Evolutionary conservation across 441 rosid genomes (phyloP).

Genomic region (Aquilaria agallochum): DNA sequence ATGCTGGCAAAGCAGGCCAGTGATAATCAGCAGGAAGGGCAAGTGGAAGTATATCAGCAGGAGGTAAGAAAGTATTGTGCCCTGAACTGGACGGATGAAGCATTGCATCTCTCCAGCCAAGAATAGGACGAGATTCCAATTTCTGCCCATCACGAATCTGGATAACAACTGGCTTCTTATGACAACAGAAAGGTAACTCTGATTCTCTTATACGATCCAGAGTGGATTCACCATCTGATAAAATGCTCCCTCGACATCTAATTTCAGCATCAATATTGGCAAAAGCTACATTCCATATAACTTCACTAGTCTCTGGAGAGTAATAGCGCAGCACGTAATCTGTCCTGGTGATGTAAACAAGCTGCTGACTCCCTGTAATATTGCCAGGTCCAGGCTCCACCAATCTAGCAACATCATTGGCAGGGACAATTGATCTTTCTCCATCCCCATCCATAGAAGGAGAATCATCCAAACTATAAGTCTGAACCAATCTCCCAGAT

Average conservation of each 20-base stretch:
- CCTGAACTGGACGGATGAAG: slow-evolving; percentile 35
- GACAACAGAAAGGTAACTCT: slow-evolving; percentile 47
- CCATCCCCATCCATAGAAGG: slow-evolving; percentile 26
- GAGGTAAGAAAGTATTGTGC: slow-evolving; percentile 25
- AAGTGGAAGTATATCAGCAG: slow-evolving; percentile 28
- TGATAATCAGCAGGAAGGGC: slow-evolving; percentile 41
- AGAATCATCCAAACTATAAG: slow-evolving; percentile 40
- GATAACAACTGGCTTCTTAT: slow-evolving; percentile 42
- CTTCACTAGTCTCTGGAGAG: slow-evolving; percentile 54
- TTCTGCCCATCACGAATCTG: slow-evolving; percentile 45
- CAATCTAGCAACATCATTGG: slow-evolving; percentile 38
- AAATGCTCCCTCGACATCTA: slow-evolving; percentile 40
- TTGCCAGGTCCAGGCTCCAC: slow-evolving; percentile 34
- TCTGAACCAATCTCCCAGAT: slow-evolving; percentile 59
- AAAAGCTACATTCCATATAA: slow-evolving; percentile 74
- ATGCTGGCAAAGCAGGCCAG: slow-evolving; percentile 45
- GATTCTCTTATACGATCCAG: slow-evolving; percentile 22
- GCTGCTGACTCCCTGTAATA: slow-evolving; percentile 25
- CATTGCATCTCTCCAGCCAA: slow-evolving; percentile 31
- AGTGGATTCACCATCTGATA: slow-evolving; percentile 23
- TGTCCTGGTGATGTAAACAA: slow-evolving; percentile 61
- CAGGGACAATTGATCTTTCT: slow-evolving; percentile 33
- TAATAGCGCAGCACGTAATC: slow-evolving; percentile 68
- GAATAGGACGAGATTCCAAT: slow-evolving; percentile 31
- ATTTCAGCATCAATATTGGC: slow-evolving; percentile 82